A percentile compares a stretch with the other conserved stretches of the same genome.
Conservation (phyloP, 2,329 filamentous ascomycete genomes). For the Xylariaceae sp. region DNA sequence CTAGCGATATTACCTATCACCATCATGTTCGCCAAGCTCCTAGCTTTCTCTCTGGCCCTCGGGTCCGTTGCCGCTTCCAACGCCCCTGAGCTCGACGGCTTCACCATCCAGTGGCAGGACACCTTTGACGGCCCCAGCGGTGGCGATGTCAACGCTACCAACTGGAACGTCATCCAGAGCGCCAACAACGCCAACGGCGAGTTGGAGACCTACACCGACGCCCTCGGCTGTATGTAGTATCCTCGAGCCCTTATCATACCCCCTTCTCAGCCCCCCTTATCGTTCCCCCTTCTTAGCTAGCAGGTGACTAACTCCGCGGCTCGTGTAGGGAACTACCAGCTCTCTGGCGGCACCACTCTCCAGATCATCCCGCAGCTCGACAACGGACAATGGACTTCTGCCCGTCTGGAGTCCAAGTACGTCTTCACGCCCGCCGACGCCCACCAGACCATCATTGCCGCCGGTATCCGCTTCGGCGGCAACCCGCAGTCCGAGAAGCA, state of each 20-base stretch:
- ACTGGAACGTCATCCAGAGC: conserved; percentile 43
- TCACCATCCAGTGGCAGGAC: conserved; percentile 42
- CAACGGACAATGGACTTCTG: conserved; percentile 43
- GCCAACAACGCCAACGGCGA: conserved; percentile 44
- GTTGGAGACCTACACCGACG: conserved; percentile 42
- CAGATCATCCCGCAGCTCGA: conserved; percentile 45
- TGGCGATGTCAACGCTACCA: conserved; percentile 32
- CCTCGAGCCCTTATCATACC: not conserved
- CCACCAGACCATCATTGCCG: conserved; percentile 39
- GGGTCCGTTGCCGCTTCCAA: conserved; percentile 17
- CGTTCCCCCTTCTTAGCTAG: no score
- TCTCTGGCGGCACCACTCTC: conserved; percentile 45
- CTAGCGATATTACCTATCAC: not conserved
- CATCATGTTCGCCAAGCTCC: conserved; percentile 24
- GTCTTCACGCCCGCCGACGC: conserved; percentile 40
- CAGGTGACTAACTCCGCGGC: not conserved
- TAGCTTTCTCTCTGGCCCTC: conserved; percentile 21
- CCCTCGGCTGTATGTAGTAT: conserved; percentile 23
- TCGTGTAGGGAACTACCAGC: conserved; percentile 39
- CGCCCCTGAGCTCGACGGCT: conserved; percentile 38
- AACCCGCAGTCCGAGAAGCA: conserved; percentile 37
- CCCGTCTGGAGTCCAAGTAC: conserved; percentile 43
- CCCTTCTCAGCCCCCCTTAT: not conserved
- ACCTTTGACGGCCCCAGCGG: conserved; percentile 40
- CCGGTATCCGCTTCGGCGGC: conserved; percentile 40